phyloP scores from a whole-genome alignment of 2,329 filamentous ascomycete genomes.

The Elsinoe australis region DNA sequence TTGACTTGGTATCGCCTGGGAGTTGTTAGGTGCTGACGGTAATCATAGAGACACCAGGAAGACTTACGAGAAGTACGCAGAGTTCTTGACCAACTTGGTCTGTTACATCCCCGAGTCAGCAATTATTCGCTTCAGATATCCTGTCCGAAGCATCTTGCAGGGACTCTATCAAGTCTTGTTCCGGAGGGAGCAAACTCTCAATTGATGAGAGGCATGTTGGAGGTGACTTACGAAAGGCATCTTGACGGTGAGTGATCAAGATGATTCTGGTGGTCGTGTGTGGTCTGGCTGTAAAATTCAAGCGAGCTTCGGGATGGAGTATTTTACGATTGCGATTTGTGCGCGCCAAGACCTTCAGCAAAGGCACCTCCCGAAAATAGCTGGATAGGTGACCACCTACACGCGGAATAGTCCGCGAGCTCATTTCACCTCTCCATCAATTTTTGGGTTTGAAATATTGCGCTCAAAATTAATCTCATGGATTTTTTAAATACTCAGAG shows the following conservation, averaged over 20 bases:
- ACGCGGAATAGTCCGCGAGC: too few species aligned
- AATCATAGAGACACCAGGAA: slow-evolving; percentile 14
- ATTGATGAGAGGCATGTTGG: slow-evolving; percentile 8
- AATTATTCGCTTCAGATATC: slow-evolving; percentile 97
- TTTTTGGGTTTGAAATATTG: too few species aligned
- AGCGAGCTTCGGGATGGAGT: neutral
- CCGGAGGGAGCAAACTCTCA: slow-evolving; percentile 16
- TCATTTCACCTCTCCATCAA: too few species aligned
- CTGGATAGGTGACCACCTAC: too few species aligned
- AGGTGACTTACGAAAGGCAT: slow-evolving; percentile 44
- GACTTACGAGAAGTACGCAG: slow-evolving; percentile 94
- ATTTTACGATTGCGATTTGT: too few species aligned
- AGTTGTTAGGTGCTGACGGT: slow-evolving; percentile 17
- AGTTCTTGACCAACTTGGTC: slow-evolving; percentile 96
- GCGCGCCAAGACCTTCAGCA: too few species aligned
- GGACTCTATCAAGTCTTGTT: slow-evolving; percentile 52
- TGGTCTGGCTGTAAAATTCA: neutral
- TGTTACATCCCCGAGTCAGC: slow-evolving; percentile 81
- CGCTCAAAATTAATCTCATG: too few species aligned
- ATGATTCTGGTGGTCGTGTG: slow-evolving; percentile 8
- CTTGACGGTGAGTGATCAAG: slow-evolving; percentile 23
- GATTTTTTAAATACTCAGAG: too few species aligned
- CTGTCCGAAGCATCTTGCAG: slow-evolving; percentile 98
- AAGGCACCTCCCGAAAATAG: too few species aligned
- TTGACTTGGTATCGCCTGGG: slow-evolving; percentile 93